These are phyloP conservation scores for Populus davidiana DNA, from an alignment of 345 rosid species.

Conservation along the genomic window DNA sequence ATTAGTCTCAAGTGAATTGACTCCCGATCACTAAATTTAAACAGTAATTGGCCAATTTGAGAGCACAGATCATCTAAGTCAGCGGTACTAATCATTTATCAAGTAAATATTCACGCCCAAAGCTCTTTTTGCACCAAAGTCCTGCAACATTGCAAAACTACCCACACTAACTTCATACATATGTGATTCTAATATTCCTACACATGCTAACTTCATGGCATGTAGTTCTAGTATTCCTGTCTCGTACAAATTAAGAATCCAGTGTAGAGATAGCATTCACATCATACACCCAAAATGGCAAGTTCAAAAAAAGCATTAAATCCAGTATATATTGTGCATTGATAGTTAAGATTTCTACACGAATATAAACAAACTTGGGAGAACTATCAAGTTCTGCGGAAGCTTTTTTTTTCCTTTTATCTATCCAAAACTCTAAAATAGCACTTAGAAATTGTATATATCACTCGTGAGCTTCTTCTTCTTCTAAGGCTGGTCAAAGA, in stretches of 20 bases:
- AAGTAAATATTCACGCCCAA: neutral
- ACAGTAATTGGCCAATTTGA: neutral
- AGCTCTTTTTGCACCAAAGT: neutral
- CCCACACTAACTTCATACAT: neutral
- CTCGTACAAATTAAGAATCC: neutral
- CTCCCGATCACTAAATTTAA: neutral
- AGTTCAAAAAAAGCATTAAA: neutral
- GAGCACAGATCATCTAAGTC: no score
- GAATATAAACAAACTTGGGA: no score
- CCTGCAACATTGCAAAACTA: neutral
- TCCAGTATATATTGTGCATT: neutral
- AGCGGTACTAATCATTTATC: neutral
- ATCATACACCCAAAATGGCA: neutral
- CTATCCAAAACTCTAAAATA: neutral
- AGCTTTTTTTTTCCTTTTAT: no score
- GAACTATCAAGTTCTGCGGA: no score
- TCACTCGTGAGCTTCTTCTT: neutral
- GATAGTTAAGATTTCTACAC: neutral
- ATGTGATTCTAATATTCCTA: neutral
- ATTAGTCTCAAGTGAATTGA: neutral
- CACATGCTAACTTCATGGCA: no score
- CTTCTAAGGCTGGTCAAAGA: neutral
- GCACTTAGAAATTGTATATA: neutral
- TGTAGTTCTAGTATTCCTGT: no score
- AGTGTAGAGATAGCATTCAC: neutral